Evolutionary conservation across 2,329 filamentous ascomycete genomes (phyloP).

Genomic region (Claviceps lovelessii): DNA sequence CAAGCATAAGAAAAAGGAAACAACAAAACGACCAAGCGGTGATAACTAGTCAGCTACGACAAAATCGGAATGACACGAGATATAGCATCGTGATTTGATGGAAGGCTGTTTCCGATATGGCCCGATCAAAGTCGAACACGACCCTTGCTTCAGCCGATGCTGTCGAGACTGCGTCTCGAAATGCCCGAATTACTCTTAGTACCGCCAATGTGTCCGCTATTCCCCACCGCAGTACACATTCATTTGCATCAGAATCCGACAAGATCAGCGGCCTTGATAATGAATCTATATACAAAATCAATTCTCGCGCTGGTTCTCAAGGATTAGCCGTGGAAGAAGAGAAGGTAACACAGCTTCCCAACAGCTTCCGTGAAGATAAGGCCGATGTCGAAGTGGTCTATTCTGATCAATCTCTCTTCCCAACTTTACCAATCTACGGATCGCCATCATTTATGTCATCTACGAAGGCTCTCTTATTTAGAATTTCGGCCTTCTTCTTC

Average conservation of each 20-base stretch:
- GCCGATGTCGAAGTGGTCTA: not conserved
- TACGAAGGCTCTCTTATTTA: constrained; percentile 20
- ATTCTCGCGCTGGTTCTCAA: constrained; percentile 6
- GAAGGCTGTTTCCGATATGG: not conserved
- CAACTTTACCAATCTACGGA: constrained; percentile 68
- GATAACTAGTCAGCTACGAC: not conserved
- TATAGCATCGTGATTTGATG: not conserved
- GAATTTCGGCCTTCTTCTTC: constrained; percentile 52
- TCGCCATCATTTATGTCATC: constrained; percentile 45
- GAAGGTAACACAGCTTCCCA: not conserved
- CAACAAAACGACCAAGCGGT: not conserved
- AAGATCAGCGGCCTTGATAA: not conserved
- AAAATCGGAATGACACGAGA: not conserved
- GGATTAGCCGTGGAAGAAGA: constrained; percentile 34
- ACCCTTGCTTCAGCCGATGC: not conserved
- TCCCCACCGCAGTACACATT: not conserved
- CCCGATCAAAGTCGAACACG: not conserved
- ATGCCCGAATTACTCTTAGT: not conserved
- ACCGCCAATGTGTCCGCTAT: not conserved
- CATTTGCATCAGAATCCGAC: not conserved
- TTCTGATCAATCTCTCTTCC: constrained; percentile 66
- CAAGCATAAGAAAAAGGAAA: not conserved
- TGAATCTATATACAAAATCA: not conserved
- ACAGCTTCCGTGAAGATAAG: not conserved
- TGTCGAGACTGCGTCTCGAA: not conserved